Evolutionary conservation across 768 basidiomycete species (phyloP).

Genomic region (Hygrophorus russula): DNA sequence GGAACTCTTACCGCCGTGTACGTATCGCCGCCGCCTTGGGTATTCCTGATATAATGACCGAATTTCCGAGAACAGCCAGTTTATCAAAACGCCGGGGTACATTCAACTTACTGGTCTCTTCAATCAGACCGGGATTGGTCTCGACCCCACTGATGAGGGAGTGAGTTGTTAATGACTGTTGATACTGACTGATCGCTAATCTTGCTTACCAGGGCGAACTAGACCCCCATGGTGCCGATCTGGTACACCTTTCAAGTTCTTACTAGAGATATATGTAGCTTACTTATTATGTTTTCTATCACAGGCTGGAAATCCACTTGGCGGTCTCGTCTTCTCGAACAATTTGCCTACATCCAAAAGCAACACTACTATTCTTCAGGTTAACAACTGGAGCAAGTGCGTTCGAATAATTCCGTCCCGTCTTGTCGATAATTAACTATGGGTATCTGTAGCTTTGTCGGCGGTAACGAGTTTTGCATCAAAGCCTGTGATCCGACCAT

Average conservation of each 20-base stretch:
- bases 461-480: conserved; percentile 51
- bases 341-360: conserved; percentile 30
- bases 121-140: conserved; percentile 48
- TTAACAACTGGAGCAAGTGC: conserved; percentile 59
- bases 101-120: conserved; percentile 52
- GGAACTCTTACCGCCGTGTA: conserved; percentile 49
- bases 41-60: not conserved
- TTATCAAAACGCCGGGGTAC: conserved; percentile 47
- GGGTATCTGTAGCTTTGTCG: conserved; percentile 50
- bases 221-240: conserved; percentile 9
- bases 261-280: not conserved
- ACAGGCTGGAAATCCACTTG: conserved; percentile 73
- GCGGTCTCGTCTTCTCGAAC: conserved; percentile 57
- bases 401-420: conserved; percentile 11
- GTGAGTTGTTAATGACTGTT: conserved; percentile 10
- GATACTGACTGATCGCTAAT: not conserved
- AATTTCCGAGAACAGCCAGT: conserved; percentile 26
- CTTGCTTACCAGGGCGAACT: conserved; percentile 5
- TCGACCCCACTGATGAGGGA: conserved; percentile 44
- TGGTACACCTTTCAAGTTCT: conserved; percentile 3
- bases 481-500: conserved; percentile 58
- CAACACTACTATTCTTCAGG: conserved; percentile 37
- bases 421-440: not conserved
- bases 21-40: not conserved
- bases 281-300: conserved; percentile 1